Conservation (phyloP, 169 alveolate genomes). For the Fabrea salina region DNA sequence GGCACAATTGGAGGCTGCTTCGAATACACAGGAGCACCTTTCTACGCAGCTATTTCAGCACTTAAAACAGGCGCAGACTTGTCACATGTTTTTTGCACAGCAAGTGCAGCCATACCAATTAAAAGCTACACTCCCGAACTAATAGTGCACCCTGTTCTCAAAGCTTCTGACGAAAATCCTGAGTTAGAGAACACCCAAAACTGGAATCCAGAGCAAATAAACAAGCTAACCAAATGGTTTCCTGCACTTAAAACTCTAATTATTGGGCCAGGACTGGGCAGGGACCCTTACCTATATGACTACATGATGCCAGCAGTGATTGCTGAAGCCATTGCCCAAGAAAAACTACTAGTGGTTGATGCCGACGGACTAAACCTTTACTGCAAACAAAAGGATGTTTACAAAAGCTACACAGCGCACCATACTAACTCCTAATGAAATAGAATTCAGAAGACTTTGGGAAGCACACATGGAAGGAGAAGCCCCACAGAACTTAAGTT, state of each 20-base stretch:
- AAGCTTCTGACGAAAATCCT: slow-evolving; percentile 13
- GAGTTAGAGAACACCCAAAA: no score
- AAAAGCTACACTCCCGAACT: slow-evolving; percentile 86
- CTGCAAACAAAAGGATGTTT: slow-evolving; percentile 7
- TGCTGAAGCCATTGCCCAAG: slow-evolving; percentile 35
- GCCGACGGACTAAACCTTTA: slow-evolving; percentile 81
- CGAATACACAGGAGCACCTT: slow-evolving; percentile 87
- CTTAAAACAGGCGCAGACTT: slow-evolving; percentile 79
- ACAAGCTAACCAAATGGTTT: slow-evolving; percentile 58
- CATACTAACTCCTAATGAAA: slow-evolving; percentile 78
- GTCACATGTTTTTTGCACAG: slow-evolving; percentile 72
- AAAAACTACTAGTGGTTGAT: slow-evolving; percentile 67
- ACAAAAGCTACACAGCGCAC: slow-evolving; percentile 39
- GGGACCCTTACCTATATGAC: slow-evolving; percentile 45
- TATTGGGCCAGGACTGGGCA: slow-evolving; percentile 84
- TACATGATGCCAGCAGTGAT: slow-evolving; percentile 39
- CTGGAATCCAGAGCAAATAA: no score
- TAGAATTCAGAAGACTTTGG: slow-evolving; percentile 75
- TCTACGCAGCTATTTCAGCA: slow-evolving; percentile 72
- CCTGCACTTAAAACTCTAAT: slow-evolving; percentile 59
- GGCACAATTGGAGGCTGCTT: slow-evolving; percentile 80
- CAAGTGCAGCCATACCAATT: slow-evolving; percentile 76
- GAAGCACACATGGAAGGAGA: slow-evolving; percentile 35
- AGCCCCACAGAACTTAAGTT: neutral
- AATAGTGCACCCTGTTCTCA: slow-evolving; percentile 73